These are phyloP conservation scores for Backusella psychrophila DNA, from an alignment of 192 early-diverging fungal genomes.

Conservation along the genomic window DNA sequence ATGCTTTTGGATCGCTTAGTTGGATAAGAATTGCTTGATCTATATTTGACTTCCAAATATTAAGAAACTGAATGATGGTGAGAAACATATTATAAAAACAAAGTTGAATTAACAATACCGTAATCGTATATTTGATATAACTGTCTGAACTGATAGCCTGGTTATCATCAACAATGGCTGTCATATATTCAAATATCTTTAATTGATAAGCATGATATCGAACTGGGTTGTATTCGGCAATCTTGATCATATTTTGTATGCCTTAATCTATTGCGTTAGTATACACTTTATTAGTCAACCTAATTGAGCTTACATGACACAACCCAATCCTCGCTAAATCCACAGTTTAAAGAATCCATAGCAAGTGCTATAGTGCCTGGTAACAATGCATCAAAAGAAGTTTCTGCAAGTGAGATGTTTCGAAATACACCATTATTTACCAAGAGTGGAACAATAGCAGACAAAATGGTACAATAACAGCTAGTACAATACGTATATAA, in stretches of 20 bases:
- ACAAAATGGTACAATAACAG: conserved; percentile 31
- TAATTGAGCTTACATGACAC: conserved; percentile 38
- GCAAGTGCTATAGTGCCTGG: conserved; percentile 36
- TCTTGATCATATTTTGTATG: neutral
- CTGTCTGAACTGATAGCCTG: neutral
- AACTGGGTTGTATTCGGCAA: neutral
- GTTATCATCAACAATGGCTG: neutral
- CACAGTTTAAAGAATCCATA: conserved; percentile 19
- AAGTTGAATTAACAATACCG: neutral
- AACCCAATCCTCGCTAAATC: conserved; percentile 36
- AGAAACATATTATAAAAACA: neutral
- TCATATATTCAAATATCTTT: conserved; percentile 3
- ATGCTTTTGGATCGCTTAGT: conserved; percentile 15
- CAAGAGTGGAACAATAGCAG: conserved; percentile 17
- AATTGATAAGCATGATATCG: conserved; percentile 8
- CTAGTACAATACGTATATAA: conserved; percentile 13
- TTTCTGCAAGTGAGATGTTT: neutral
- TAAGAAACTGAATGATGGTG: neutral
- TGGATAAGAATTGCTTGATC: conserved; percentile 5
- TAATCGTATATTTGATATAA: neutral
- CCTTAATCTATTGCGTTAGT: neutral
- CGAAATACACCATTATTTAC: neutral
- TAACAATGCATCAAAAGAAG: conserved; percentile 28
- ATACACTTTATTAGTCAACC: too few relatives aligned
- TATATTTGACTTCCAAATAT: conserved; percentile 12